phyloP scores from a whole-genome alignment of 257 asterid species.

The Buddleja alternifolia region DNA sequence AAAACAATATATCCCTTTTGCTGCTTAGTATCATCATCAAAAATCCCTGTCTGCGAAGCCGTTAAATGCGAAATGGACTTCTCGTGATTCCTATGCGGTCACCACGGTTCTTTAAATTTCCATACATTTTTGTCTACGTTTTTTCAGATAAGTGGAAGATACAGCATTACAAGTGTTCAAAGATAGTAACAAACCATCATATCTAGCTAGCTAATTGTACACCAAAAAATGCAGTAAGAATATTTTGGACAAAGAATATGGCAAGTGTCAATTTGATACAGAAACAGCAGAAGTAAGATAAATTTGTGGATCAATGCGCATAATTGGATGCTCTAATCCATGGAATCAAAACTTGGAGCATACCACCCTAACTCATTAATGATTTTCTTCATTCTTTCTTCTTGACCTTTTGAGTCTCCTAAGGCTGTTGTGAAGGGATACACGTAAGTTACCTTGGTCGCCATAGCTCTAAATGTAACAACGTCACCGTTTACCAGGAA shows the following conservation, averaged over 20 bases:
- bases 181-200: too few species aligned
- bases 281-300: not conserved
- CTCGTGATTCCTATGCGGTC: too few species aligned
- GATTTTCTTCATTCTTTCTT: slow-evolving; percentile 68
- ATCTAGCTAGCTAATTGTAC: too few species aligned
- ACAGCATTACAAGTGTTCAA: too few species aligned
- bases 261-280: not conserved
- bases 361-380: slow-evolving; percentile 77
- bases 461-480: slow-evolving; percentile 81
- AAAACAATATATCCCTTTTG: too few species aligned
- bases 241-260: not conserved
- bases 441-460: slow-evolving; percentile 76
- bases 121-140: too few species aligned
- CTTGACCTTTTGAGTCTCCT: slow-evolving; percentile 93
- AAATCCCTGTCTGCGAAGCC: too few species aligned
- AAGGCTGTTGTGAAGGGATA: slow-evolving; percentile 95
- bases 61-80: too few species aligned
- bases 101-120: too few species aligned
- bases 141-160: too few species aligned
- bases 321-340: slow-evolving; percentile 45
- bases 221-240: too few species aligned
- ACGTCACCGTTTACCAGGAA: slow-evolving; percentile 74
- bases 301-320: not conserved
- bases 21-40: too few species aligned
- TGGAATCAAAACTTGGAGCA: slow-evolving; percentile 75